Evolutionary conservation across 768 basidiomycete genomes (phyloP).

Genomic region (Multifurca ochricompacta): DNA sequence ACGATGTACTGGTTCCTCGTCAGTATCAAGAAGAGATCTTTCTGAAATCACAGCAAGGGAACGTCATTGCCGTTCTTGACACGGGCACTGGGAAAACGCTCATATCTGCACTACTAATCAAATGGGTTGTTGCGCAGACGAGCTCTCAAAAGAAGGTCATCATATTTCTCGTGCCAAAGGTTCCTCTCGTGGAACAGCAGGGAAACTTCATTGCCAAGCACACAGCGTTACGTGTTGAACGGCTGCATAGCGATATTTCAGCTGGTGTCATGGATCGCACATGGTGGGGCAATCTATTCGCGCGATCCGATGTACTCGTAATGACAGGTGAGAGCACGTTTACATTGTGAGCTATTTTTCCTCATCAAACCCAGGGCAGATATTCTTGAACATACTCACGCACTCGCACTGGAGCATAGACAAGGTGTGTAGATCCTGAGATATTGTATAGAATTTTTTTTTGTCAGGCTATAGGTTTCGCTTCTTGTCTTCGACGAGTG

Average conservation of each 20-base stretch:
- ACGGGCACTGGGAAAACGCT: constrained; percentile 58
- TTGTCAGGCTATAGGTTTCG: constrained; percentile 35
- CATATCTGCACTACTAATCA: constrained; percentile 58
- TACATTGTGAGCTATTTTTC: background rate
- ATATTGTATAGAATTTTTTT: background rate
- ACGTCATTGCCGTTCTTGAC: constrained; percentile 52
- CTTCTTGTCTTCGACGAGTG: constrained; percentile 52
- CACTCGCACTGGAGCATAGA: constrained; percentile 77
- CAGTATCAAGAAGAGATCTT: constrained; percentile 53
- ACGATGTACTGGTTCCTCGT: constrained; percentile 31
- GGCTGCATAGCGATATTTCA: constrained; percentile 65
- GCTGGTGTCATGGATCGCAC: constrained; percentile 59
- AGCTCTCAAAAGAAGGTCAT: constrained; percentile 48
- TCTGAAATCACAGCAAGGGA: constrained; percentile 39
- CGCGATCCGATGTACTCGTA: constrained; percentile 65
- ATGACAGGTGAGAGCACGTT: constrained; percentile 57
- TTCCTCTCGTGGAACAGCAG: constrained; percentile 81
- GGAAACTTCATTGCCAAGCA: constrained; percentile 55
- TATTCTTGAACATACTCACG: constrained; percentile 70
- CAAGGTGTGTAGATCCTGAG: constrained; percentile 32
- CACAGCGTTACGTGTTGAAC: constrained; percentile 57
- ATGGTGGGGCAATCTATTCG: constrained; percentile 59
- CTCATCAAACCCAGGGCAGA: constrained; percentile 49
- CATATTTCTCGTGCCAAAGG: constrained; percentile 80
- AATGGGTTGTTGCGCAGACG: constrained; percentile 57